Evolutionary conservation across 495 filamentous ascomycete species (phyloP).

Genomic region (Lentithecium fluviatile): DNA sequence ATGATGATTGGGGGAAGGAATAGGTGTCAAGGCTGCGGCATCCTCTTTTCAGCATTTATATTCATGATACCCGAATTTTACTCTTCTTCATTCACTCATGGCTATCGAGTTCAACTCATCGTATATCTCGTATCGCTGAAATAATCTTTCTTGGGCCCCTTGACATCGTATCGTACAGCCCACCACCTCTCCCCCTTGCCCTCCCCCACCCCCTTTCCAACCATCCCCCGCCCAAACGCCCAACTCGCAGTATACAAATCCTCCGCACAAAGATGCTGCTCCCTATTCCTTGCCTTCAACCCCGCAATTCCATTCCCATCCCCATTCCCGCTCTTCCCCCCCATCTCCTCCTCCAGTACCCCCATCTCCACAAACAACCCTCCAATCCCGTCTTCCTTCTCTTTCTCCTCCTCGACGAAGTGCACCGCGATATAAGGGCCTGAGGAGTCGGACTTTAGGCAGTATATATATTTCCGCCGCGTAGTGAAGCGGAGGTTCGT

Average conservation of each 20-base stretch:
- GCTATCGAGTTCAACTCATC: neutral
- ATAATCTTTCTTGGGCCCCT: constrained; percentile 34
- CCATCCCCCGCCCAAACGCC: constrained; percentile 24
- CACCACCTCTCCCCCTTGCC: constrained; percentile 15
- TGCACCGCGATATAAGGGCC: constrained; percentile 16
- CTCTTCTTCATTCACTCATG: neutral
- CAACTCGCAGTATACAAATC: constrained; percentile 34
- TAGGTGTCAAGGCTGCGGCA: neutral
- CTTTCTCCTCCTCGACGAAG: constrained; percentile 13
- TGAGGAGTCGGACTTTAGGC: neutral
- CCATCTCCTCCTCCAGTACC: neutral
- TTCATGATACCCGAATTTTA: neutral
- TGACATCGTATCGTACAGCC: constrained; percentile 34
- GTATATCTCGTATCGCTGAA: constrained; percentile 32
- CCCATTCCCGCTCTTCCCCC: too few relatives aligned
- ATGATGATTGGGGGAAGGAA: neutral
- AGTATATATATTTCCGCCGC: constrained; percentile 23
- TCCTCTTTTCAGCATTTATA: neutral
- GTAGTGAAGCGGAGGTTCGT: constrained; percentile 9
- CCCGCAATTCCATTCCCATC: too few relatives aligned
- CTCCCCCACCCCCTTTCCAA: neutral
- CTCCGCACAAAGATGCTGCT: constrained; percentile 28
- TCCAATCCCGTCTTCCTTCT: neutral
- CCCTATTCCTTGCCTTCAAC: constrained; percentile 8
- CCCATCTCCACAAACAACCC: constrained; percentile 30